phyloP scores from a whole-genome alignment of 495 filamentous ascomycete species.

The Talaromyces wortmannii region DNA sequence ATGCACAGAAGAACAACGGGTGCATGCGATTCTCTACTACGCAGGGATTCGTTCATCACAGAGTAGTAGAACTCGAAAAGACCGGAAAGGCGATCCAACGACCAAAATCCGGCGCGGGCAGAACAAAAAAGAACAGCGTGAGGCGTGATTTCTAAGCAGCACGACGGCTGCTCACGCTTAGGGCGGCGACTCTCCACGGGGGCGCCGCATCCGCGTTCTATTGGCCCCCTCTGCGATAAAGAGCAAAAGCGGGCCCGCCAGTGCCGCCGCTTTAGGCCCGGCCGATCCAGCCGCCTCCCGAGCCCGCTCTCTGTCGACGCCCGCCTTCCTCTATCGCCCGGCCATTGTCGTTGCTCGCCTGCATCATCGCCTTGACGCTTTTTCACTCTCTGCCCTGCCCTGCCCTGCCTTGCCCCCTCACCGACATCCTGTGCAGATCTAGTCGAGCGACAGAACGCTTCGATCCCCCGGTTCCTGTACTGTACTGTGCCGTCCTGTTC shows the following conservation, averaged over 20 bases:
- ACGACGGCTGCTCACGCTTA: background rate
- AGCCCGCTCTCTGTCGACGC: background rate
- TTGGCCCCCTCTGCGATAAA: background rate
- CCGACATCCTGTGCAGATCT: background rate
- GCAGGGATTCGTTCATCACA: too few relatives aligned
- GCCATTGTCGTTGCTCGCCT: too few relatives aligned
- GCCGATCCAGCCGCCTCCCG: background rate
- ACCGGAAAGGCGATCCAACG: too few relatives aligned
- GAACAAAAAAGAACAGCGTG: too few relatives aligned
- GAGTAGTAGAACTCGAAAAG: too few relatives aligned
- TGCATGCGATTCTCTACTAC: too few relatives aligned
- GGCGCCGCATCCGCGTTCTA: background rate
- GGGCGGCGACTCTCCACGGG: background rate
- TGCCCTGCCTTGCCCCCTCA: background rate
- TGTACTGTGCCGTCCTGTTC: conserved; percentile 4
- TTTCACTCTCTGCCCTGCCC: background rate
- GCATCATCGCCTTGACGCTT: background rate
- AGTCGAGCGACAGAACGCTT: background rate
- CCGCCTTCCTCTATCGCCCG: too few relatives aligned
- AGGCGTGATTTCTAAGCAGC: conserved; percentile 3
- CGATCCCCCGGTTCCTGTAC: background rate
- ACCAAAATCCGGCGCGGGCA: too few relatives aligned
- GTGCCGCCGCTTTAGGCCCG: background rate
- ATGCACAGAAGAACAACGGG: too few relatives aligned
- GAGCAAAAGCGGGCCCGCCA: background rate